Evolutionary conservation across 805 yeast species (phyloP), one percentile per base, ranked within the genome.

Genomic region (Wickerhamomyces silvicola): DNA sequence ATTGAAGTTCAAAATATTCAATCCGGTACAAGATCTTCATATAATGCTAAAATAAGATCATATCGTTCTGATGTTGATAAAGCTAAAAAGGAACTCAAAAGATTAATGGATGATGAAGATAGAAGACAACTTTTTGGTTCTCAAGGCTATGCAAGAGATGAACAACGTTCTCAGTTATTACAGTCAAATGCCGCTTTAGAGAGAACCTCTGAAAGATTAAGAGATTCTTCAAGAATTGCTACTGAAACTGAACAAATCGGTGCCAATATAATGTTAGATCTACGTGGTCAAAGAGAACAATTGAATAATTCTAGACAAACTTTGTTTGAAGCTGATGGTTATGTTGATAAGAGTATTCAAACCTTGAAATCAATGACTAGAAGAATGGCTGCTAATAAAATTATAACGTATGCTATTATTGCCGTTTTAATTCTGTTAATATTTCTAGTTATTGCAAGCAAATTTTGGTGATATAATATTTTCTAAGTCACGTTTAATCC

Each of bases 241-340:
- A 65, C 82, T 32, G 98, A 92, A 46, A 87, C 98, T 0, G 98
- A 92, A 58, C 68, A 70, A 20, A 77, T 92, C 31, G 98, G 98
- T 2, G 85, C 96, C 10, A 81, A 82, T 43, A 92, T 92, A 32
- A 70, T 92, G 60, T 78, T 77, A 47, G 95, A 90, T 54, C 64
- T 92, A 43, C 70, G 96, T 39, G 80, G 95, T 17, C 98, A 92
- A 62, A 68, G 98, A 37, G 98, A 92, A 50, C 97, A 94, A 51
- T 73, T 92, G 27, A 64, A 75, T 33, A 86, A 88, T 47, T 76
- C 95, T 15, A 75, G 97, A 56, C 83, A 81, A 47, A 84, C 95
- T 0, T 64, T 92, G 31, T 72, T 73, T 59, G 90, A 87, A 41
- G 97, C 97, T 0, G 97, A 92, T 54, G 76, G 81, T 1, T 86